A percentile compares a stretch with the other conserved stretches of the same genome.
Conservation (phyloP, 305 asterid genomes). For the Solanum hybrid region DNA sequence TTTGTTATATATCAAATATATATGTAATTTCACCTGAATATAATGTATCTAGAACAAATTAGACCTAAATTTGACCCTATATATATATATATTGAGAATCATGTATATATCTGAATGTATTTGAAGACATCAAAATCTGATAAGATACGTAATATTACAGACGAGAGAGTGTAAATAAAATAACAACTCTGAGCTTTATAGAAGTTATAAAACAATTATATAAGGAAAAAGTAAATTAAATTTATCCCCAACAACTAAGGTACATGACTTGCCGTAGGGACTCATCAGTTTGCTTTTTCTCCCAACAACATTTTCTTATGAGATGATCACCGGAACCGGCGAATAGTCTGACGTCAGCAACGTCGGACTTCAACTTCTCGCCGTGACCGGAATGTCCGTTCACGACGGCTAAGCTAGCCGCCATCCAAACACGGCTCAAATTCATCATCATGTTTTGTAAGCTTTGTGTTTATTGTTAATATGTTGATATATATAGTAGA, state of each 20-base stretch:
- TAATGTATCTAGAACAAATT: too few relatives aligned
- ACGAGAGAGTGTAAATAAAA: too few relatives aligned
- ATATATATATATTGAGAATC: too few relatives aligned
- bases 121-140: too few relatives aligned
- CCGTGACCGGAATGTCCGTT: not conserved
- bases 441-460: not conserved
- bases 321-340: not conserved
- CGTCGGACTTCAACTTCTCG: not conserved
- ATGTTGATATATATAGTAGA: not conserved
- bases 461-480: not conserved
- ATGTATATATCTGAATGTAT: too few relatives aligned
- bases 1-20: too few relatives aligned
- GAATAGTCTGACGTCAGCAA: not conserved
- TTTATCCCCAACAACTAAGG: conserved; percentile 12
- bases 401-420: not conserved
- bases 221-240: not conserved
- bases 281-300: not conserved
- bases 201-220: not conserved
- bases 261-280: conserved; percentile 15
- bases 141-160: too few relatives aligned
- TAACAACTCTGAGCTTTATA: too few relatives aligned
- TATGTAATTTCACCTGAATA: too few relatives aligned
- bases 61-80: too few relatives aligned
- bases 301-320: not conserved
- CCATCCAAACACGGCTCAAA: not conserved